Conservation (phyloP, 2,329 filamentous ascomycete genomes). For the Thermoascus crustaceus region DNA sequence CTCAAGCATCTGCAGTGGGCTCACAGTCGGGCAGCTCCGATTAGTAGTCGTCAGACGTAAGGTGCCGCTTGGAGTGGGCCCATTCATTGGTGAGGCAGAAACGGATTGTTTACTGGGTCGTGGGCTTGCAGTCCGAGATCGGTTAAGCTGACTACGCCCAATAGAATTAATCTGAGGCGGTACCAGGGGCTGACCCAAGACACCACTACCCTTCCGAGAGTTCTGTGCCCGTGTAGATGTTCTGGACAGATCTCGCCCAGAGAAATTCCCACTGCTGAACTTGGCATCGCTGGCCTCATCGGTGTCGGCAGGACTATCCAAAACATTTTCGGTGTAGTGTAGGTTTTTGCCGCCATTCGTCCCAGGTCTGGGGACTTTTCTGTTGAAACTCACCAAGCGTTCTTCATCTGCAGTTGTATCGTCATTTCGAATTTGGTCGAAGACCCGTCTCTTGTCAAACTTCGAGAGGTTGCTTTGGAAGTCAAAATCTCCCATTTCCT, state of each 20-base stretch:
- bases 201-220: conserved; percentile 37
- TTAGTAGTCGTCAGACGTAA: conserved; percentile 49
- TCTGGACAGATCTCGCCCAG: conserved; percentile 34
- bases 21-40: conserved; percentile 49
- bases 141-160: conserved; percentile 26
- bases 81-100: conserved; percentile 37
- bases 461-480: conserved; percentile 84
- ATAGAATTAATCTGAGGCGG: conserved; percentile 26
- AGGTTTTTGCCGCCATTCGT: conserved; percentile 80
- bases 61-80: conserved; percentile 29
- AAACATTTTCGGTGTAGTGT: conserved; percentile 84
- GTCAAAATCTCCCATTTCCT: conserved; percentile 90
- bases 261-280: conserved; percentile 40
- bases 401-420: conserved; percentile 84
- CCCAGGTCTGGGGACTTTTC: conserved; percentile 52
- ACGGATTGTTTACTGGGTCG: conserved; percentile 30
- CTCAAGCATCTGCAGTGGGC: conserved; percentile 77
- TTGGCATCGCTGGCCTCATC: conserved; percentile 33
- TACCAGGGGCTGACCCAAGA: conserved; percentile 30
- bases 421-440: conserved; percentile 83
- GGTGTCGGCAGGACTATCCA: conserved; percentile 51
- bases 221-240: conserved; percentile 26
- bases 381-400: conserved; percentile 84
- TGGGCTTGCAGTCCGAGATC: conserved; percentile 32
- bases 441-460: conserved; percentile 87